Percentiles rank a stretch among this genome's conserved stretches.
phyloP scores from a whole-genome alignment of 2,329 filamentous ascomycete genomes.

The Claviceps sorghi region DNA sequence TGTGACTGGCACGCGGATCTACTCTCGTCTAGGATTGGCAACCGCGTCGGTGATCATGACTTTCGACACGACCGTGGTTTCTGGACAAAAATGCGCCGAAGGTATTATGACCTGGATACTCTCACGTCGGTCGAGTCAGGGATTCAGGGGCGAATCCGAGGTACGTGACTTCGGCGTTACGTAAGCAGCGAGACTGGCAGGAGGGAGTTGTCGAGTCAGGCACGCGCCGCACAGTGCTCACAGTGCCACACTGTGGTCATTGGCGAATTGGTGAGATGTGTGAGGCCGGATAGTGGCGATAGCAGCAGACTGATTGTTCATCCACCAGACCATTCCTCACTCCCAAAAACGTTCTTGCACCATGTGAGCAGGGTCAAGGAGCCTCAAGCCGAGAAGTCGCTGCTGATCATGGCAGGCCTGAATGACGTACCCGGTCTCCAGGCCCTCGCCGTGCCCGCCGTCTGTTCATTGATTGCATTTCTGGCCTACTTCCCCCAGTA shows the following conservation, averaged over 20 bases:
- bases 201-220: not conserved
- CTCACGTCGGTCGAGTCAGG: not conserved
- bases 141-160: not conserved
- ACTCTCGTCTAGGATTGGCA: not conserved
- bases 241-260: not conserved
- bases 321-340: not conserved
- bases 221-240: no score
- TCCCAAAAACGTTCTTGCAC: not conserved
- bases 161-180: not conserved
- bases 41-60: not conserved
- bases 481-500: conserved; percentile 59
- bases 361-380: not conserved
- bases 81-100: not conserved
- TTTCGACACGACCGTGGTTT: not conserved
- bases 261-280: not conserved
- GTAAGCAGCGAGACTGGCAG: not conserved
- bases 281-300: not conserved
- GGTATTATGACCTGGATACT: not conserved
- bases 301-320: not conserved
- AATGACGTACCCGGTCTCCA: conserved; percentile 29
- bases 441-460: conserved; percentile 51
- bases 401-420: conserved; percentile 26
- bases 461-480: conserved; percentile 51
- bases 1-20: not conserved
- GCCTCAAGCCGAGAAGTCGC: not conserved